phyloP scores from a whole-genome alignment of 257 asterid species.

The Solanum commersonii region DNA sequence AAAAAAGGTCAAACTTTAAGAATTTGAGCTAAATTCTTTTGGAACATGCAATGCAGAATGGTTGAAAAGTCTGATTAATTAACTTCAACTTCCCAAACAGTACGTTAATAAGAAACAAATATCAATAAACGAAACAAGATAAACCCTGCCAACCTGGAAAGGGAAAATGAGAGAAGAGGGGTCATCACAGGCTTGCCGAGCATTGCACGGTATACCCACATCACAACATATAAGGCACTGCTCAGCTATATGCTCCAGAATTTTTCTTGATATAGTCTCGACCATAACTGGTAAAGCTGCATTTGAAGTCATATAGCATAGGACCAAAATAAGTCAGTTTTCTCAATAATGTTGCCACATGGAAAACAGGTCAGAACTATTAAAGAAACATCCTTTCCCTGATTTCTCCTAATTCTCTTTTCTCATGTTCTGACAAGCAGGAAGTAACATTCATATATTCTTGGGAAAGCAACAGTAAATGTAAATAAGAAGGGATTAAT shows the following conservation, averaged over 20 bases:
- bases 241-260: conserved; percentile 67
- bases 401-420: neutral
- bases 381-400: neutral
- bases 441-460: neutral
- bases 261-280: conserved; percentile 65
- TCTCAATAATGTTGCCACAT: neutral
- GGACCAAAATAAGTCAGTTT: neutral
- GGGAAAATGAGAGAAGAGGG: conserved; percentile 82
- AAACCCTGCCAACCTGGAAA: conserved; percentile 57
- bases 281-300: conserved; percentile 85
- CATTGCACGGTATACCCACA: conserved; percentile 70
- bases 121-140: neutral
- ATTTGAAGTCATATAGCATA: conserved; percentile 6
- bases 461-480: neutral
- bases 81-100: neutral
- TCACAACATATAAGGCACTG: conserved; percentile 95
- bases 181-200: conserved; percentile 70
- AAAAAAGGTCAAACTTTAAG: neutral
- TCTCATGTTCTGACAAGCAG: neutral
- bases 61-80: neutral
- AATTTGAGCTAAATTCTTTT: neutral
- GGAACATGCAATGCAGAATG: neutral
- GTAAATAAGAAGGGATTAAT: neutral
- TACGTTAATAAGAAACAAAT: neutral
- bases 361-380: neutral